Evolutionary conservation across 2,329 filamentous ascomycete species (phyloP), one percentile per base, ranked within the genome.

Genomic region (Mycogone perniciosa): DNA sequence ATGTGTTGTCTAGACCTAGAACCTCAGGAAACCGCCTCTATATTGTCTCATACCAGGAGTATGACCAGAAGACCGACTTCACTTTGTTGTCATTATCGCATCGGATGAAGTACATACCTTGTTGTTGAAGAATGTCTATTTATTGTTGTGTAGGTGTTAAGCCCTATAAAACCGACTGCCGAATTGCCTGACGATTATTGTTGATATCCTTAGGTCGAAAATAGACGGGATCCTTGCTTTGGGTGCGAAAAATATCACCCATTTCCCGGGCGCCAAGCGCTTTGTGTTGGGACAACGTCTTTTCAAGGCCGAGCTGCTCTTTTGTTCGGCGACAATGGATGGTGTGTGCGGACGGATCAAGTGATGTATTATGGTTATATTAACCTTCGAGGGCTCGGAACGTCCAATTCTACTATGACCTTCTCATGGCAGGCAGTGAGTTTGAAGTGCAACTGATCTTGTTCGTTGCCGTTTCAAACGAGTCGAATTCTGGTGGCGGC

Each of bases 1-100:
- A 53, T n/a, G 46, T 53, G 27, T 53, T 53, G 34, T 53, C 34
- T 5, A 53, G 44, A 29, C 42, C 35, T 4, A 50, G 41, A n/a
- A 53, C 43, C 37, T 53, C 35, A 26, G 42, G 42, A 42, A 53
- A 55, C 20, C 20, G 20, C 20, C 3, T 20, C 20, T 20, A 20
- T 20, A 20, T 20, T 20, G 20, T 20, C 20, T 20, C 20, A 20
- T 3, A 3, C 20, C 2, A 20, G 3, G 20, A 20, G 20, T 20
- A 20, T 20, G 20, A 20, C 20, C 20, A 20, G 20, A 20, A 20
- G 20, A 20, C 20, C 20, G 20, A 20, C 20, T 20, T 20, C 20
- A 20, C 20, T 20, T 20, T 20, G 20, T 20, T 20, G 20, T 20
- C 20, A 20, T 20, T 20, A 20, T 20, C 20, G 20, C 3, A 20